Evolutionary conservation across 2,329 filamentous ascomycete genomes (phyloP), one percentile per base, ranked within the genome.

Genomic region (Ambrosiella xylebori): DNA sequence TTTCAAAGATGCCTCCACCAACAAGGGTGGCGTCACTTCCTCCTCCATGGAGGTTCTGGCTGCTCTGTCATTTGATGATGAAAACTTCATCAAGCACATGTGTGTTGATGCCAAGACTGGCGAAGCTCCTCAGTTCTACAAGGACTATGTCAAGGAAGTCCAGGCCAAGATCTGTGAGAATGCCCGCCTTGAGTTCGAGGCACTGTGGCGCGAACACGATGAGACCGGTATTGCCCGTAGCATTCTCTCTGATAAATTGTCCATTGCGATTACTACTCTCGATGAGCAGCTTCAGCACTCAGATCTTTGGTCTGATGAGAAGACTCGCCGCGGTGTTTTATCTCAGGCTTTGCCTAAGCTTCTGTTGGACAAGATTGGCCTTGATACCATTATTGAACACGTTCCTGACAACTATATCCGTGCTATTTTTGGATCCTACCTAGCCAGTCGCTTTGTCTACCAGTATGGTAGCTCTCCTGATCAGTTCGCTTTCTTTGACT

Each of bases 401-500:
- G 90, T 98, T 19, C 93, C 93, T 0, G 88, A 95, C 62, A 85
- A 83, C 64, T 98, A 98, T 68, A 80, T 98, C 62, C 82, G 89
- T 63, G 85, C 90, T 63, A 97, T 98, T 69, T 98, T 98, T 68
- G 93, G 93, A 64, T 94, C 87, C 68, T 96, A 91, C 72, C 77
- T 98, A 64, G 91, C 93, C 54, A 94, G 86, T 67, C 85, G 93
- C 49, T 98, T 98, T 69, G 88, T 98, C 45, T 98, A 98, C 71
- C 82, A 95, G 69, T 93, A 91, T 69, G 93, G 93, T 66, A 90
- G 89, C 68, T 84, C 81, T 64, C 90, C 93, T 4, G 93, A 85
- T 74, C 91, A 96, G 67, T 97, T 98, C 74, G 89, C 91, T 44
- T 98, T 98, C 77, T 98, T 95, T 72, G 88, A 95, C 69, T 98